A percentile compares a stretch with the other conserved stretches of the same genome.
Evolutionary conservation across 2,329 filamentous ascomycete genomes (phyloP).

Genomic region (Cadophora malorum): DNA sequence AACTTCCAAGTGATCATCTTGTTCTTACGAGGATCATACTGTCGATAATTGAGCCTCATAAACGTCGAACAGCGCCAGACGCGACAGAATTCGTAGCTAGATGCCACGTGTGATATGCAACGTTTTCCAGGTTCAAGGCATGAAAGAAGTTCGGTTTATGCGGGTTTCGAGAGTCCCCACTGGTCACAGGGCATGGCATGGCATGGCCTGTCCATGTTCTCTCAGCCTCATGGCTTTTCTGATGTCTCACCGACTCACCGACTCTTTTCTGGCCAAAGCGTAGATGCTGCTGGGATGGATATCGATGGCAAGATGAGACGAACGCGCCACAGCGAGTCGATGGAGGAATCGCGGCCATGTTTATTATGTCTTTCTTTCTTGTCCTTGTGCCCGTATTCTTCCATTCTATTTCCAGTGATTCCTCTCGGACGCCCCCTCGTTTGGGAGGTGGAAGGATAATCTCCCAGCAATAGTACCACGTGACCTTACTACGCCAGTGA

Average conservation of each 20-base stretch:
- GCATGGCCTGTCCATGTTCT: not conserved
- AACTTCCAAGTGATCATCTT: not conserved
- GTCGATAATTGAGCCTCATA: conserved; percentile 1
- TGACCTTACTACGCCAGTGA: not conserved
- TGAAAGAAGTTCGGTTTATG: not conserved
- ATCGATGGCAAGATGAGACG: not conserved
- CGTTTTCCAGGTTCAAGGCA: conserved; percentile 16
- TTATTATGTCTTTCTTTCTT: not conserved
- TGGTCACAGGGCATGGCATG: not conserved
- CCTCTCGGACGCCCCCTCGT: too few species aligned
- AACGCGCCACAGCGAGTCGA: not conserved
- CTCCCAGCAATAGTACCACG: not conserved
- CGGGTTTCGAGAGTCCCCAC: not conserved
- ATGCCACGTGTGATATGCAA: conserved; percentile 11
- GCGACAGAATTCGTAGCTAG: not conserved
- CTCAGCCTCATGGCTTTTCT: conserved; percentile 20
- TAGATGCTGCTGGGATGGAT: not conserved
- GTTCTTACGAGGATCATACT: not conserved
- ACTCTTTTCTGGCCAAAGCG: conserved; percentile 21
- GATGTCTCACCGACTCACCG: not conserved
- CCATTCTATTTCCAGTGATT: conserved; percentile 5
- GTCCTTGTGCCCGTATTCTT: not conserved
- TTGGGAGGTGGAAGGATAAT: not conserved
- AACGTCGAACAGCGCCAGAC: conserved; percentile 1
- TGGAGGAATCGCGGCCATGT: not conserved